phyloP scores from a whole-genome alignment of 148 eudicot species.

The Agrostemma githago region DNA sequence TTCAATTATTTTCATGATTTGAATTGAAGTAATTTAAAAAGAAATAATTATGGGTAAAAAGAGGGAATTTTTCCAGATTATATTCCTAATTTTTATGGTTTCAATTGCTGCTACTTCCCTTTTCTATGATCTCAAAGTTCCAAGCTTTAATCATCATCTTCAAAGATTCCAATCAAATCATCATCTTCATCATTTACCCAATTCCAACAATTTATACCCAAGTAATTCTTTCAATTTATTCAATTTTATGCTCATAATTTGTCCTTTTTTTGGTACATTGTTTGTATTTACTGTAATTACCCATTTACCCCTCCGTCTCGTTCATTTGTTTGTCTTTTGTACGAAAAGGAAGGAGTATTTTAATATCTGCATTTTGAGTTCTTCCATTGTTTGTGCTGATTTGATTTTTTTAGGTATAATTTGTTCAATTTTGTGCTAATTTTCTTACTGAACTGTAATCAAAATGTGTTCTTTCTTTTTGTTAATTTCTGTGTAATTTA shows the following conservation, averaged over 20 bases:
- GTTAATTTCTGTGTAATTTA: too few species aligned
- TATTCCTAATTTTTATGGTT: slow-evolving; percentile 46
- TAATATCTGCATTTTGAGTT: background rate
- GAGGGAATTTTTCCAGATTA: slow-evolving; percentile 45
- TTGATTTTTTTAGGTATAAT: background rate
- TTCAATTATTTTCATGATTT: background rate
- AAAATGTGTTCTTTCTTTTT: too few species aligned
- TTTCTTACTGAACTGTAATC: too few species aligned
- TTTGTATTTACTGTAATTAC: background rate
- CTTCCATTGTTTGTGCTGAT: background rate
- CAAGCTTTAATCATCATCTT: slow-evolving; percentile 31
- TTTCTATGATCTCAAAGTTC: slow-evolving; percentile 51
- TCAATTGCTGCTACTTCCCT: slow-evolving; percentile 49
- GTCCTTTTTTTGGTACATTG: background rate
- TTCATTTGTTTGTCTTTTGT: too few species aligned
- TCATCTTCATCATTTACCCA: slow-evolving; percentile 10
- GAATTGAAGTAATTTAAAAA: background rate
- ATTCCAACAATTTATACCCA: slow-evolving; percentile 25
- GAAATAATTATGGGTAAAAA: slow-evolving; percentile 41
- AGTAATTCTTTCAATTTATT: slow-evolving; percentile 25
- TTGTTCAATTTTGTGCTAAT: too few species aligned
- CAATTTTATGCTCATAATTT: background rate
- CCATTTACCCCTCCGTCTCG: too few species aligned
- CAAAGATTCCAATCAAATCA: slow-evolving; percentile 1
- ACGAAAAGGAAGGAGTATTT: too few species aligned